phyloP scores from a whole-genome alignment of 1,284 basidiomycete genomes.

The Ceratobasidium sp. region DNA sequence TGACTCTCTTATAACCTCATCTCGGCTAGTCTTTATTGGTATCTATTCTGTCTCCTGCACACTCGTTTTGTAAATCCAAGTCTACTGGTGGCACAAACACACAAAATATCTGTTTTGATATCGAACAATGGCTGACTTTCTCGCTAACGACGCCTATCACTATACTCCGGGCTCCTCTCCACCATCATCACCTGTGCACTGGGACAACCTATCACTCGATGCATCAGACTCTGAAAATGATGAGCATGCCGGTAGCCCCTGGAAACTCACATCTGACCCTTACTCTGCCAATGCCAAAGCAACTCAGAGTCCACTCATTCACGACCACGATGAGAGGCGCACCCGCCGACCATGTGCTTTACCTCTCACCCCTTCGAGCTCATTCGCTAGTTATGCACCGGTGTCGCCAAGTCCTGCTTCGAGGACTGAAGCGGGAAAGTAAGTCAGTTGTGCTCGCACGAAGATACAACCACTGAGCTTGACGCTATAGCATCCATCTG shows the following conservation, averaged over 20 bases:
- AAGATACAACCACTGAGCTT: neutral
- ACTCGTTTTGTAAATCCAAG: neutral
- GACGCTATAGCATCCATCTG: neutral
- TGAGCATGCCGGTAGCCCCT: constrained; percentile 2
- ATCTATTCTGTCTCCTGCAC: neutral
- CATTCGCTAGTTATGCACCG: constrained; percentile 1
- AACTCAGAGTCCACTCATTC: constrained; percentile 23
- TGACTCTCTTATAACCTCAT: neutral
- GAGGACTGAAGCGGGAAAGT: neutral
- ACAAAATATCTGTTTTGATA: neutral
- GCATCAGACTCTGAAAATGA: neutral
- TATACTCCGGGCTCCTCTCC: constrained; percentile 27
- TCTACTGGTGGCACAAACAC: neutral
- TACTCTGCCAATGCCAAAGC: constrained; percentile 40
- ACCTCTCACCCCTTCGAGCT: constrained; percentile 26
- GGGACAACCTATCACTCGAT: neutral
- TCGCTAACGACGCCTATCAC: constrained; percentile 30
- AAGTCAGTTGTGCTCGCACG: neutral
- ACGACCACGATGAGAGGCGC: neutral
- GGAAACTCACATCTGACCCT: constrained; percentile 30
- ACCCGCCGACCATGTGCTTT: neutral
- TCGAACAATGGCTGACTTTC: constrained; percentile 26
- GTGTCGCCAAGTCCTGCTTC: neutral
- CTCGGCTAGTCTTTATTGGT: neutral
- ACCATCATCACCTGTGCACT: constrained; percentile 25